Evolutionary conservation across 305 asterid species (phyloP).

Genomic region (Fraxinus paxiana): DNA sequence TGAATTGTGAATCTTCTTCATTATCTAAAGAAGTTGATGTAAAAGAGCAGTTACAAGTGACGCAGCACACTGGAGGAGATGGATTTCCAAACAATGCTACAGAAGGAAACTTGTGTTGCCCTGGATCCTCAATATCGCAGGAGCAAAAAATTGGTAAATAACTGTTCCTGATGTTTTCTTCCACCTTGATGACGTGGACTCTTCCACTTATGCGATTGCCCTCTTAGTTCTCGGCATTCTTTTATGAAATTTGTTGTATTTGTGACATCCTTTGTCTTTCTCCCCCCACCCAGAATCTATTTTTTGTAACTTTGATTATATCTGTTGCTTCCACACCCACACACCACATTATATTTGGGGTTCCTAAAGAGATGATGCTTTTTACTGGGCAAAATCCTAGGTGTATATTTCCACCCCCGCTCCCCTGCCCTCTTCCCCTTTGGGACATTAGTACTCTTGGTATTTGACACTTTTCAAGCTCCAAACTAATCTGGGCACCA

Average conservation of each 20-base stretch:
- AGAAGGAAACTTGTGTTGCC: slow-evolving; percentile 18
- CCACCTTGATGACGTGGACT: slow-evolving; percentile 8
- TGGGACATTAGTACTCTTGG: background rate
- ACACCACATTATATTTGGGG: background rate
- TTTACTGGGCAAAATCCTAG: background rate
- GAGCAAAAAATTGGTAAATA: slow-evolving; percentile 51
- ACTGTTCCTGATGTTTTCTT: slow-evolving; percentile 19
- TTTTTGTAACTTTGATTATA: background rate
- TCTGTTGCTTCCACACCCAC: background rate
- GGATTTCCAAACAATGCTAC: slow-evolving; percentile 25
- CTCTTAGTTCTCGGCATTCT: slow-evolving; percentile 10
- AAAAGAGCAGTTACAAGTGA: slow-evolving; percentile 29
- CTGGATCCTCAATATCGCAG: slow-evolving; percentile 28
- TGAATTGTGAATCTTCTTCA: slow-evolving; percentile 33
- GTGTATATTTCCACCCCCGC: background rate
- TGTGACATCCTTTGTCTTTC: slow-evolving; percentile 11
- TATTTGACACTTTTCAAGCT: background rate
- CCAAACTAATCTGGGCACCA: background rate
- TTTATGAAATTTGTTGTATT: background rate
- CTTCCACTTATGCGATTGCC: background rate
- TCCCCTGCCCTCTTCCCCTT: background rate
- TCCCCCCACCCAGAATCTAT: background rate
- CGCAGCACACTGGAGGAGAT: slow-evolving; percentile 29
- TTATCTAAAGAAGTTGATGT: slow-evolving; percentile 33
- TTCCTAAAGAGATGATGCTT: background rate